These are phyloP conservation scores for Flaveria ramosissima DNA, from an alignment of 129 eudicot species.

Conservation along the genomic window DNA sequence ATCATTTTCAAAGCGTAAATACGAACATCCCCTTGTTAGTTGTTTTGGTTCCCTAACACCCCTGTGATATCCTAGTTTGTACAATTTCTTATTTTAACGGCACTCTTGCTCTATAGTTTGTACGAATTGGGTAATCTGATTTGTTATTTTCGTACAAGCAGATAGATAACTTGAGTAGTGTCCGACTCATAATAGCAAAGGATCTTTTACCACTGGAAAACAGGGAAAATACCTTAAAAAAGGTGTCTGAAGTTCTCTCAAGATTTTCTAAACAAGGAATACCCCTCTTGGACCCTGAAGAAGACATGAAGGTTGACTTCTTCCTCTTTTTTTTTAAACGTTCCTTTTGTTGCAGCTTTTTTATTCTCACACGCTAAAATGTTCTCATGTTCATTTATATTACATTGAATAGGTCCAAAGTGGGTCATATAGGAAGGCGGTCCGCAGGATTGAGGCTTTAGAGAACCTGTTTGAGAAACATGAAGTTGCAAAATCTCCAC, in stretches of 20 bases:
- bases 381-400: slow-evolving; percentile 13
- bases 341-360: background rate
- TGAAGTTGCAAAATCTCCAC: slow-evolving; percentile 88
- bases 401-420: slow-evolving; percentile 66
- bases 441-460: slow-evolving; percentile 77
- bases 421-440: slow-evolving; percentile 77
- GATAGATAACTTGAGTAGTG: slow-evolving; percentile 78
- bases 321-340: background rate
- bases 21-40: background rate
- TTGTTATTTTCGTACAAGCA: slow-evolving; percentile 31
- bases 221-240: slow-evolving; percentile 87
- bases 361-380: background rate
- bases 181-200: slow-evolving; percentile 78
- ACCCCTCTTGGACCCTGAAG: slow-evolving; percentile 93
- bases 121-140: slow-evolving; percentile 6
- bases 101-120: background rate
- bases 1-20: background rate
- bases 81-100: slow-evolving; percentile 8
- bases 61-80: background rate
- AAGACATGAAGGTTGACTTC: slow-evolving; percentile 85
- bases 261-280: slow-evolving; percentile 84
- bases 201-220: slow-evolving; percentile 89
- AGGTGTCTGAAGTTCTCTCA: slow-evolving; percentile 77
- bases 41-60: background rate
- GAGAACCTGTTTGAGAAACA: slow-evolving; percentile 85